Base-by-base conservation (phyloP, 1,139 yeast genomes). In the Saccharomyces hybrid region DNA sequence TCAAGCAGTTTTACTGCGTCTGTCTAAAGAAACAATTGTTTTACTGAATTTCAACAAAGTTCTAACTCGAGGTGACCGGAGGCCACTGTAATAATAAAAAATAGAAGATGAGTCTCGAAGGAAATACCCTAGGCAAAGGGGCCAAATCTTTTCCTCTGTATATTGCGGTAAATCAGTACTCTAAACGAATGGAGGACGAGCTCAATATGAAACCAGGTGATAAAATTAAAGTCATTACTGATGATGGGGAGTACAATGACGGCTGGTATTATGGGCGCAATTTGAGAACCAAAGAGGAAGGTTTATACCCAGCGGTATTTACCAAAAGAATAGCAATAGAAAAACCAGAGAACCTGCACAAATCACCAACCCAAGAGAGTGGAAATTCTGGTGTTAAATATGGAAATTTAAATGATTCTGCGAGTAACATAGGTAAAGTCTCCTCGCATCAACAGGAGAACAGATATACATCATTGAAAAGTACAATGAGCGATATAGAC, bases 221-320 rank as follows among this genome's bases (percentile, higher is more conserved):
- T 64, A 84, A 82, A 60, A 79, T 95, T 54, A 95, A 90, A 68
- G 90, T 93, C 14, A 79, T 95, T 28, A 89, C 95, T 47, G 96
- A 90, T 69, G 99, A 93, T 71, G 81, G 84, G 58, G 97, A 88
- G 64, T 93, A 87, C 70, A 87, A 88, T 61, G 99, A 93, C 69
- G 98, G 98, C n/a, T 93, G 99, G 99, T 93, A 85, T 65, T 80
- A 80, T 85, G 96, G 98, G 8, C 84, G 84, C 59, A 90, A 91
- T 62, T 69, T 88, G 53, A 67, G 79, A 50, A 83, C 91, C 0
- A 80, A 80, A 51, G 79, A 81, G 56, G 90, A 88, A 9, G 99
- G 99, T 0, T 74, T 93, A 49, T 93, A 89, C 66, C 99, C 99
- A 9, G 87, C 85, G 64, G 81, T 89, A 11, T 93, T 91, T 67